phyloP scores from a whole-genome alignment of 2,329 filamentous ascomycete species.

The Aspergillus fischeri region DNA sequence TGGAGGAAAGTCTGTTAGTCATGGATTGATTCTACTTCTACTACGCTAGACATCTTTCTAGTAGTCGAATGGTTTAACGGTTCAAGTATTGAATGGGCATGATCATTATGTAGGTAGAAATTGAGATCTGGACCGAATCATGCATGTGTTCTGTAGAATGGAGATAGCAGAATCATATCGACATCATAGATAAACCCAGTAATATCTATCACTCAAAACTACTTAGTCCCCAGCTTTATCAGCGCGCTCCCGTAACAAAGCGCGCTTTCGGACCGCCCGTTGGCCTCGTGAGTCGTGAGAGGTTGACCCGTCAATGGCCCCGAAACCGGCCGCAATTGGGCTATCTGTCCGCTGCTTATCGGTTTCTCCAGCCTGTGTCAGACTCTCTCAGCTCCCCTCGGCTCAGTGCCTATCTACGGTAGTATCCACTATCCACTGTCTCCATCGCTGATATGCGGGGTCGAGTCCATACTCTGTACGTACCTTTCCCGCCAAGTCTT shows the following conservation, averaged over 20 bases:
- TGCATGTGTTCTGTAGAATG: neutral
- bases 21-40: neutral
- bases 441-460: neutral
- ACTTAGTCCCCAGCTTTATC: neutral
- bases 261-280: neutral
- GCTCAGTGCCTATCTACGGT: no score
- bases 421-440: neutral
- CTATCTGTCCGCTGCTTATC: neutral
- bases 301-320: no score
- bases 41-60: no score
- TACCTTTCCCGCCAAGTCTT: neutral
- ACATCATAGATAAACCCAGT: neutral
- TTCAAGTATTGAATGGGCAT: no score
- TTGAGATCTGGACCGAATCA: neutral
- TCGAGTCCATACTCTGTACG: neutral
- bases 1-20: neutral
- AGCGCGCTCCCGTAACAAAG: neutral
- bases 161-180: neutral
- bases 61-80: no score
- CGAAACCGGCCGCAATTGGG: neutral
- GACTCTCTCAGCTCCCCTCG: no score
- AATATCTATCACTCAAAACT: no score
- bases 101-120: neutral
- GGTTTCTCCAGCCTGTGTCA: neutral
- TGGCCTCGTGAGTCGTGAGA: neutral